Conservation (phyloP, 2,329 filamentous ascomycete genomes). For the Tolypocladium ovalisporum region DNA sequence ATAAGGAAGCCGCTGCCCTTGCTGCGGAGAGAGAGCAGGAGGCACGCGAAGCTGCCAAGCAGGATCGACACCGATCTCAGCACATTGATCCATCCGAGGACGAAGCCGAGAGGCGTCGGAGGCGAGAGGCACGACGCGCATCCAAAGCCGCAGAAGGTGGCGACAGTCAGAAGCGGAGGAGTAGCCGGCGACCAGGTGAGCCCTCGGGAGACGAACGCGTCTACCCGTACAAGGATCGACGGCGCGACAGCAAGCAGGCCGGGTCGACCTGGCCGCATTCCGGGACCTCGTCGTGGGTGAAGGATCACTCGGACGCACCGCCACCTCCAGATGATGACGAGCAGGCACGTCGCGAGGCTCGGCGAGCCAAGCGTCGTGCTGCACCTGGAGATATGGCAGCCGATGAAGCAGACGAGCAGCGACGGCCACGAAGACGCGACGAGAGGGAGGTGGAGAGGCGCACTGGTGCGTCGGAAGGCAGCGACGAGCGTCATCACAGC, state of each 20-base stretch:
- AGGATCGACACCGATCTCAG: conserved; percentile 38
- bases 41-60: conserved; percentile 30
- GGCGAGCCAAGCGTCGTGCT: conserved; percentile 32
- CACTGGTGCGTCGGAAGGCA: conserved; percentile 26
- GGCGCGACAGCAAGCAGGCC: conserved; percentile 23
- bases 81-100: conserved; percentile 30
- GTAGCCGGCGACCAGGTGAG: conserved; percentile 29
- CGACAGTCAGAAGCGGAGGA: conserved; percentile 18
- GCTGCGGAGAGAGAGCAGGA: conserved; percentile 36
- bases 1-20: conserved; percentile 32
- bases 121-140: conserved; percentile 40
- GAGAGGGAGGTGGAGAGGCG: conserved; percentile 25
- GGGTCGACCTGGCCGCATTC: conserved; percentile 46
- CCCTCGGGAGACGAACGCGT: conserved; percentile 33
- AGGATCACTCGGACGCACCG: conserved; percentile 51
- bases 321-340: conserved; percentile 45
- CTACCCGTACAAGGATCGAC: conserved; percentile 27
- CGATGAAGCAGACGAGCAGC: conserved; percentile 33
- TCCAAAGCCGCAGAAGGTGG: conserved; percentile 29
- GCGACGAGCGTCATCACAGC: conserved; percentile 31
- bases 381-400: conserved; percentile 29
- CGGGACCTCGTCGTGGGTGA: conserved; percentile 55
- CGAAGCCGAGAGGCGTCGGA: conserved; percentile 42
- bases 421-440: conserved; percentile 32
- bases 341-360: conserved; percentile 37